Evolutionary conservation across 208 protist genomes (phyloP), one percentile per base, ranked within the genome.

Genomic region (Leishmania martiniquensis): DNA sequence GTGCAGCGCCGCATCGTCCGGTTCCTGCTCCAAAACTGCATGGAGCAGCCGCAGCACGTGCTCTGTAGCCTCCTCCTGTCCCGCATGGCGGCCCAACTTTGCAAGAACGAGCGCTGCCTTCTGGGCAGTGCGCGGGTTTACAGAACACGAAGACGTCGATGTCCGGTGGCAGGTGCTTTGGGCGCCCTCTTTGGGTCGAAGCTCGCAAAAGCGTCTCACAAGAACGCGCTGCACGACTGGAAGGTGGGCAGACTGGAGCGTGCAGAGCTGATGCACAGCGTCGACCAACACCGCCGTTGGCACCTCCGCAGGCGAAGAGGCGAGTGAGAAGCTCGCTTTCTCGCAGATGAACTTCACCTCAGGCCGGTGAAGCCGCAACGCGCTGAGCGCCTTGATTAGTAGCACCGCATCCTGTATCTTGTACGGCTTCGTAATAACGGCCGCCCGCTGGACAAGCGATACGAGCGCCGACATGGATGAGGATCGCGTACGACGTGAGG

Each of bases 371-470:
- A 90, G 62, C 0, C 89, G 92, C 13, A 96, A 65, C 4, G 42
- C 10, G 29, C 86, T 72, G 13, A 96, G 79, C 15, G 90, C 71
- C 17, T 82, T 86, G 13, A 96, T 68, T 4, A 93, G 72, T 4
- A 94, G 75, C 0, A 94, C 32, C 1, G 90, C 80, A 75, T 96
- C 92, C 39, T 91, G 90, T 10, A 55, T 71, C 34, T 92, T 94
- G 66, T 92, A 86, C 20, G 87, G 86, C 57, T 76, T 78, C 1
- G 70, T 60, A 39, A 83, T 85, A 6, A 34, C 73, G 1, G 92
- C 87, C 5, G 87, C 89, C 37, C 90, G 85, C 2, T 82, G 76
- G 3, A 96, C 67, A 1, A 96, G 77, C 32, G 63, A 49, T 7
- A 76, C 51, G 7, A 85, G 70, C 22, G 67, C 52, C 3, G 65